Base-by-base conservation (phyloP, 1,139 yeast genomes). In the Suhomyces panamericanus region DNA sequence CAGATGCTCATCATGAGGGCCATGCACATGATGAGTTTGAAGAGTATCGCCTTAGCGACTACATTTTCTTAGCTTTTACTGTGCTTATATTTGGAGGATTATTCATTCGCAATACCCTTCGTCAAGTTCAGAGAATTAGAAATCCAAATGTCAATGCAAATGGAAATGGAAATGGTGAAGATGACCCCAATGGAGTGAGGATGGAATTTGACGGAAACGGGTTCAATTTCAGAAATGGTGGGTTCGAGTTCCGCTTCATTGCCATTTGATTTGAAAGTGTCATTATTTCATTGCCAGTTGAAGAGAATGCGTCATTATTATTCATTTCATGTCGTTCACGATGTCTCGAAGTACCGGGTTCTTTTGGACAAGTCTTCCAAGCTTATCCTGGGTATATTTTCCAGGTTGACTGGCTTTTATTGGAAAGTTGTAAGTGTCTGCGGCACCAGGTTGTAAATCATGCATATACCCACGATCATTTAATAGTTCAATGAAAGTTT, bases 381-480 rank as follows among this genome's bases (percentile, higher is more conserved):
- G 45, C 6, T 43, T 20, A 20, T 32, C n/a, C 28, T 29, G 34
- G 20, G 30, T 22, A 15, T 14, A 29, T 14, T n/a, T 16, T 26
- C 14, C 22, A 2, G 28, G n/a, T 24, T 44, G 44, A 16, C 38
- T 44, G 4, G 32, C 17, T 12, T 28, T 27, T n/a, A 32, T 14
- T 6, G 44, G 47, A 39, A 62, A 58, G 6, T 55, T 43, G 55
- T 79, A 80, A 13, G 67, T 46, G 3, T 52, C 49, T 24, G 68
- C 67, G 11, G 84, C 83, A 17, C 61, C 58, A 10, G 56, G 51
- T 3, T 85, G 84, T 20, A 85, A 62, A 39, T 72, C 63, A 53
- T 81, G 77, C 36, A 83, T 70, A 96, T 97, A 91, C 0, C 76
- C 72, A 45, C 80, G 75, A 5, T 68, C 61, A 36, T 79, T 76